Base-by-base conservation (phyloP, 495 filamentous ascomycete species). In the Coniosporium apollinis region DNA sequence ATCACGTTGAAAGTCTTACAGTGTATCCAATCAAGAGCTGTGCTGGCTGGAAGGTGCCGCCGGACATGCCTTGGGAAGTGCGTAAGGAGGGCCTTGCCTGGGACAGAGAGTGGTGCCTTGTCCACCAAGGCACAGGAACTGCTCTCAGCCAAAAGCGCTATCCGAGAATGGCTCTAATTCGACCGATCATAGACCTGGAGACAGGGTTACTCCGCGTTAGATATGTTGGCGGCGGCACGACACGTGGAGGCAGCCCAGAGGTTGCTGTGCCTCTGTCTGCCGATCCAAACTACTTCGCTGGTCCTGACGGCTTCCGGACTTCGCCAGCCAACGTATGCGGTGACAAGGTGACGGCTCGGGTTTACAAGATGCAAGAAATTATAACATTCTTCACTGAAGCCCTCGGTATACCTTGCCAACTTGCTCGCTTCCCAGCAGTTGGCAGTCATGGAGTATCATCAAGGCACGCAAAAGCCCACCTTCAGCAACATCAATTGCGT, bases 41-140 rank as follows among this genome's bases (percentile, higher is more conserved):
- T 48, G 79, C 69, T 5, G 77, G 77, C 5, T 86, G 74, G 45
- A 64, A 61, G n/a, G 66, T 94, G 25, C 76, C 82, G 0, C 41
- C 60, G 1, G 69, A 58, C 5, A 56, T 56, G 16, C 48, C 61
- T 14, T 94, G 86, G 86, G 74, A 82, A 48, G 66, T 92, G 18
- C 69, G 64, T 31, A 57, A 61, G 11, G 79, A 91, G 55, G 86
- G 86, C 0, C 59, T 94, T 4, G 78, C 75, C 13, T 93, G 85
- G 85, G 86, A 94, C 52, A 61, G 85, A 33, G 86, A 94, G 56
- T 94, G 86, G 86, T 92, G 83, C 49, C 56, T 94, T 11, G 67
- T 94, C 11, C 83, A 92, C 50, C 71, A 76, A 47, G 79, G 82
- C 6, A 85, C 82, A 2, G 75, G 75, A 0, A 70, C 70, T 30